A percentile compares a stretch with the other conserved stretches of the same genome.
Conservation (phyloP, 2,329 filamentous ascomycete species). For the Calonectria pteridis region DNA sequence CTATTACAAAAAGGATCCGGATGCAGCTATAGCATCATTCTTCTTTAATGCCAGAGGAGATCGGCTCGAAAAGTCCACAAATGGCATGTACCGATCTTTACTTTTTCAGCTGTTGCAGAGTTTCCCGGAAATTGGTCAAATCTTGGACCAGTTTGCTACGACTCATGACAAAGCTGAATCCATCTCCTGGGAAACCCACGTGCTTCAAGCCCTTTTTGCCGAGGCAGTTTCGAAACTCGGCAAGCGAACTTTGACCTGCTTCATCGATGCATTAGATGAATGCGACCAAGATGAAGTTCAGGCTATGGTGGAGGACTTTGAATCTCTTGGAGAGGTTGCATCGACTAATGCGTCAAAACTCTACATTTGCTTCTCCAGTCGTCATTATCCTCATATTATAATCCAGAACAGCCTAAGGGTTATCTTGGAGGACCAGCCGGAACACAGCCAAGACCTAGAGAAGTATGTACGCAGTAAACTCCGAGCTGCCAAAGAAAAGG, state of each 20-base stretch:
- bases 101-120: not conserved
- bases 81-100: constrained; percentile 12
- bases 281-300: constrained; percentile 56
- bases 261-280: constrained; percentile 62
- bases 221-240: fast-evolving
- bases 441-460: constrained; percentile 43
- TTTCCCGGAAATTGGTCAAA: not conserved
- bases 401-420: constrained; percentile 44
- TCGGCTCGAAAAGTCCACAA: not conserved
- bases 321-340: constrained; percentile 49
- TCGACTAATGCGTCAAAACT: constrained; percentile 32
- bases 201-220: not conserved
- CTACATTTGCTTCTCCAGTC: constrained; percentile 58
- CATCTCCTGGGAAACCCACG: not conserved
- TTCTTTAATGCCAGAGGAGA: constrained; percentile 13
- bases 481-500: not conserved
- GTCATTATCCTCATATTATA: constrained; percentile 60
- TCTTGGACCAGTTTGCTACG: not conserved
- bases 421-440: constrained; percentile 41
- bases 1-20: not conserved
- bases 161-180: no score
- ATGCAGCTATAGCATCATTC: not conserved
- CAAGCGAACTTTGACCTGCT: constrained; percentile 15
- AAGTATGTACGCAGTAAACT: constrained; percentile 36
- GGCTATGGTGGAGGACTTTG: constrained; percentile 57